A percentile compares a stretch with the other conserved stretches of the same genome.
These are phyloP conservation scores for Plasmodium cynomolgi DNA, from an alignment of 169 alveolate species.

Conservation along the genomic window DNA sequence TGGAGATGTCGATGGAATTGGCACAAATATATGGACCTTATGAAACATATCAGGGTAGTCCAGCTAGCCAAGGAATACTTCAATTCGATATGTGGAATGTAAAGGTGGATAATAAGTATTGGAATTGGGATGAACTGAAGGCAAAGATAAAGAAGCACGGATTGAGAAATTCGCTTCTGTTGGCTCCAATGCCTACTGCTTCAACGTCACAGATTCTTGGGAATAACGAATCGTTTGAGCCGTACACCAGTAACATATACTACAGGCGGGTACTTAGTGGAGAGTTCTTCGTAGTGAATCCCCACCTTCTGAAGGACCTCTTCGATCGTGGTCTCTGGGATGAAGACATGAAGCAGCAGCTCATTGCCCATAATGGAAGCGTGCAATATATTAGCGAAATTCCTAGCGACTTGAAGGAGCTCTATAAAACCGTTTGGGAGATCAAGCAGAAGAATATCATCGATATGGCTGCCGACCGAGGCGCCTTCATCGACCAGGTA, in stretches of 20 bases:
- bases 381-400: conserved; percentile 93
- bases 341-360: conserved; percentile 93
- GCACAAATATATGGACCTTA: conserved; percentile 95
- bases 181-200: conserved; percentile 99
- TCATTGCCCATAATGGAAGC: conserved; percentile 96
- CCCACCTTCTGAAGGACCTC: conserved; percentile 96
- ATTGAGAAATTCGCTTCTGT: conserved; percentile 95
- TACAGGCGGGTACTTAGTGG: conserved; percentile 99
- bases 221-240: conserved; percentile 98
- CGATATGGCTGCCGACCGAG: conserved; percentile 98
- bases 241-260: conserved; percentile 98
- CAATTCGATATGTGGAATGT: conserved; percentile 98
- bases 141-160: conserved; percentile 93
- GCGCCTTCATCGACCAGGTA: conserved; percentile 91
- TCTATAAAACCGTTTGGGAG: conserved; percentile 99
- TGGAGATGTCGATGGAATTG: conserved; percentile 94
- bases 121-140: conserved; percentile 97
- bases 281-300: conserved; percentile 97
- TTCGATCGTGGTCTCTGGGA: conserved; percentile 95
- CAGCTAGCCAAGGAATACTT: conserved; percentile 96
- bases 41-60: conserved; percentile 96
- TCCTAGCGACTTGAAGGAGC: conserved; percentile 93
- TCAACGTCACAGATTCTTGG: conserved; percentile 97
- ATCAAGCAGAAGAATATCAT: conserved; percentile 96
- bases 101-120: conserved; percentile 85